A percentile compares a stretch with the other conserved stretches of the same genome.
Evolutionary conservation across 805 yeast species (phyloP).

Genomic region (Cyberlindnera maritima): DNA sequence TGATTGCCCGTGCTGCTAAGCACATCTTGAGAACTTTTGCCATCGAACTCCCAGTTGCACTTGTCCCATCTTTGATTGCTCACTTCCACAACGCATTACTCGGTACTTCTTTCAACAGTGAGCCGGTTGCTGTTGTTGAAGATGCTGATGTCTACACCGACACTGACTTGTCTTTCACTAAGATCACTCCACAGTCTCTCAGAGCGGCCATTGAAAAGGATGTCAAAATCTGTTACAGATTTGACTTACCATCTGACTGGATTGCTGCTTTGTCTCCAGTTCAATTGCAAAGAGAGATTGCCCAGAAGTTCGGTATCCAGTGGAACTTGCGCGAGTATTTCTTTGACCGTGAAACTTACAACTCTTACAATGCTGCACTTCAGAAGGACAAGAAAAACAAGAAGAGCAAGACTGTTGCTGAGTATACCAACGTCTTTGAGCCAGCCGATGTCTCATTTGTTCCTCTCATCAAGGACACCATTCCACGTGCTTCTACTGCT

Average conservation of each 20-base stretch:
- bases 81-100: slow-evolving; percentile 72
- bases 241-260: slow-evolving; percentile 51
- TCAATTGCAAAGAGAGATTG: slow-evolving; percentile 61
- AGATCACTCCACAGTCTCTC: slow-evolving; percentile 46
- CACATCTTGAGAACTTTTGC: slow-evolving; percentile 60
- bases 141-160: slow-evolving; percentile 42
- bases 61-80: slow-evolving; percentile 59
- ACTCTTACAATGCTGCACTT: slow-evolving; percentile 25
- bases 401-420: slow-evolving; percentile 7
- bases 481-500: slow-evolving; percentile 61
- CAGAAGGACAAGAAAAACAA: slow-evolving; percentile 37
- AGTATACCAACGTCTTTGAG: slow-evolving; percentile 41
- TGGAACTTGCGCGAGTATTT: slow-evolving; percentile 50
- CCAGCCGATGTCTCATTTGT: slow-evolving; percentile 67
- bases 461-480: slow-evolving; percentile 74
- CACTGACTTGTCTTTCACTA: slow-evolving; percentile 38
- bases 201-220: slow-evolving; percentile 45
- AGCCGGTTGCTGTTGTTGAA: slow-evolving; percentile 41
- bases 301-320: slow-evolving; percentile 83
- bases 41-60: slow-evolving; percentile 44
- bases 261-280: slow-evolving; percentile 35
- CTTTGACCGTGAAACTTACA: slow-evolving; percentile 35
- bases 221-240: slow-evolving; percentile 63
- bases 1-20: slow-evolving; percentile 77
- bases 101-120: slow-evolving; percentile 44